Evolutionary conservation across 495 filamentous ascomycete species (phyloP).

Genomic region (Lasiosphaeria hispida): DNA sequence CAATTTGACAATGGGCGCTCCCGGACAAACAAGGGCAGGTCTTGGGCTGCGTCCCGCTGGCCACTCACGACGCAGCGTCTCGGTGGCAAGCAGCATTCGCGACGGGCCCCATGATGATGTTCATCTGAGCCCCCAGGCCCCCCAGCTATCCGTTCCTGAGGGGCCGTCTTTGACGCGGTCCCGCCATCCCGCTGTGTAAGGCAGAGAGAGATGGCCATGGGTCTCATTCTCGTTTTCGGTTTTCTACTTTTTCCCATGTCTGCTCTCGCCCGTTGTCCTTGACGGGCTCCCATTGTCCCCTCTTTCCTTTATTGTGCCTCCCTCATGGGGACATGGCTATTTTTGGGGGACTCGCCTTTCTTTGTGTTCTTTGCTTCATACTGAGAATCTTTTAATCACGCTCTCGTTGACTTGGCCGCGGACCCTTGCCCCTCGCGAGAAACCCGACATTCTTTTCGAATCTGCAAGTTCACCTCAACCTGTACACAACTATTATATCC

Average conservation of each 20-base stretch:
- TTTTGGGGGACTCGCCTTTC: constrained; percentile 8
- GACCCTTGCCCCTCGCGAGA: no score
- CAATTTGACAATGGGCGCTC: not conserved
- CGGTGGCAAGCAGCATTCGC: not conserved
- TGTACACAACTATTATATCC: not conserved
- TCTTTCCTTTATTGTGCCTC: constrained; percentile 1
- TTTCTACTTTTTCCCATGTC: not conserved
- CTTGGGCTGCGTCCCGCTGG: constrained; percentile 10
- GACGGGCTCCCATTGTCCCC: constrained; percentile 15
- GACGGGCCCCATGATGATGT: not conserved
- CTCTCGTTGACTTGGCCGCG: not conserved
- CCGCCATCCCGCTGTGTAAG: not conserved
- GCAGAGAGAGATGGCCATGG: no score
- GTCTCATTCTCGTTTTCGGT: not conserved
- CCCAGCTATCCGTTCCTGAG: not conserved
- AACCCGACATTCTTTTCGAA: constrained; percentile 1
- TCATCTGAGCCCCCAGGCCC: not conserved
- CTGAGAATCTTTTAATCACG: not conserved
- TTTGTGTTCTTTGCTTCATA: constrained; percentile 12
- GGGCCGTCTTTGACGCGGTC: not conserved
- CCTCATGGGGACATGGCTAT: constrained; percentile 11
- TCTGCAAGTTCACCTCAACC: not conserved
- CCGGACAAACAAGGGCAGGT: constrained; percentile 14
- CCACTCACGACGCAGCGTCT: constrained; percentile 17
- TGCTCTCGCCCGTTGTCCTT: constrained; percentile 6